phyloP scores from a whole-genome alignment of 2,329 filamentous ascomycete genomes.

The Coniochaeta sp. region DNA sequence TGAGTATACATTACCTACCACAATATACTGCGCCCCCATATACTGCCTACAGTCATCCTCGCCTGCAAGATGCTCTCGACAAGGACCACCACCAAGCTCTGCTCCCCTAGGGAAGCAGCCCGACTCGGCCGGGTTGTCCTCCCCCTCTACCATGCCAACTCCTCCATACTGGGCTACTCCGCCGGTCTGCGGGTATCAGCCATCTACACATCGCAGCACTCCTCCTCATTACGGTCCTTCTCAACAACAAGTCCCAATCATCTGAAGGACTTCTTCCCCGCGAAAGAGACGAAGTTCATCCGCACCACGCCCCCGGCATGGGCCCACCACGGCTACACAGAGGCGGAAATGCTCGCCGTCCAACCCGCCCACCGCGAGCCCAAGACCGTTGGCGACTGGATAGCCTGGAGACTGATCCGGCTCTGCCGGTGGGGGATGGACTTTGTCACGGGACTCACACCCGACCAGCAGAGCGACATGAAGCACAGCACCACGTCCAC shows the following conservation, averaged over 20 bases:
- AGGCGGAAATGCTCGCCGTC: slow-evolving; percentile 70
- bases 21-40: not conserved
- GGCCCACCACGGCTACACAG: slow-evolving; percentile 67
- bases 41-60: not conserved
- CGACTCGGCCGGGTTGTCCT: slow-evolving; percentile 15
- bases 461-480: slow-evolving; percentile 62
- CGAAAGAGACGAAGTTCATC: slow-evolving; percentile 53
- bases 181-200: slow-evolving; percentile 20
- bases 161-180: slow-evolving; percentile 11
- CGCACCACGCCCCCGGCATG: slow-evolving; percentile 58
- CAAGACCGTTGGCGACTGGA: slow-evolving; percentile 65
- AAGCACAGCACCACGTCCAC: slow-evolving; percentile 48
- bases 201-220: slow-evolving; percentile 11
- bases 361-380: slow-evolving; percentile 70
- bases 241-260: slow-evolving; percentile 38
- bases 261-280: slow-evolving; percentile 56
- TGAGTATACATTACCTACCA: not conserved
- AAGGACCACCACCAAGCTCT: slow-evolving; percentile 16
- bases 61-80: slow-evolving; percentile 18
- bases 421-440: slow-evolving; percentile 65
- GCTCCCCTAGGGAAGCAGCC: slow-evolving; percentile 18
- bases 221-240: slow-evolving; percentile 29
- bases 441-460: slow-evolving; percentile 63
- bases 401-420: slow-evolving; percentile 71
- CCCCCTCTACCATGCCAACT: slow-evolving; percentile 8